These are phyloP conservation scores for Penicillium griseofulvum DNA, from an alignment of 2,329 filamentous ascomycete species.

Conservation along the genomic window DNA sequence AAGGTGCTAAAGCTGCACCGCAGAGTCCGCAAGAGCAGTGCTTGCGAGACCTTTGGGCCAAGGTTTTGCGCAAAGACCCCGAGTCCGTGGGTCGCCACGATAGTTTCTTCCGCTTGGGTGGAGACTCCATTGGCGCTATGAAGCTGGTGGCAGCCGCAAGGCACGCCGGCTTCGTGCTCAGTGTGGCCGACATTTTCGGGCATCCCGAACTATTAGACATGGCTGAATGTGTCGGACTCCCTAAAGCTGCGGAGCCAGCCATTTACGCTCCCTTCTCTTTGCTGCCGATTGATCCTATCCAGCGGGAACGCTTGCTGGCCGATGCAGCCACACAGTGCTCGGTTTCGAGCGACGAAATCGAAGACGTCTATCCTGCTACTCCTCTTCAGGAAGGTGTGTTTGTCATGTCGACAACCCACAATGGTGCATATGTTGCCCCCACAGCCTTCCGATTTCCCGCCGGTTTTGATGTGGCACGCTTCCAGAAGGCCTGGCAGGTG, in stretches of 20 bases:
- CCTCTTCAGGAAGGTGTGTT: constrained; percentile 5
- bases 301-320: neutral
- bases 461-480: neutral
- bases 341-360: neutral
- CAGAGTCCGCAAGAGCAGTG: neutral
- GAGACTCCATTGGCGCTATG: constrained; percentile 25
- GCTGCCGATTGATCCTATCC: neutral
- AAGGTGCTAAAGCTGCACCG: neutral
- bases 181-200: constrained; percentile 8
- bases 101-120: constrained; percentile 25
- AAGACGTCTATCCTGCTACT: neutral
- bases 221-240: neutral
- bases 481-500: neutral
- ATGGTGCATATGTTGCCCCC: neutral
- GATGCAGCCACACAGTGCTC: neutral
- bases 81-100: constrained; percentile 6
- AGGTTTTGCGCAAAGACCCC: neutral
- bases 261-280: neutral
- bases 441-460: neutral
- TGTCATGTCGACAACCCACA: neutral
- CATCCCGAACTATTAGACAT: constrained; percentile 6
- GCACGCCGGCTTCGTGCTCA: constrained; percentile 12
- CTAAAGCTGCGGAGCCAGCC: neutral
- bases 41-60: neutral
- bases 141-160: constrained; percentile 15